Conservation (phyloP, 2,329 filamentous ascomycete species). For the Didymella pinodella region DNA sequence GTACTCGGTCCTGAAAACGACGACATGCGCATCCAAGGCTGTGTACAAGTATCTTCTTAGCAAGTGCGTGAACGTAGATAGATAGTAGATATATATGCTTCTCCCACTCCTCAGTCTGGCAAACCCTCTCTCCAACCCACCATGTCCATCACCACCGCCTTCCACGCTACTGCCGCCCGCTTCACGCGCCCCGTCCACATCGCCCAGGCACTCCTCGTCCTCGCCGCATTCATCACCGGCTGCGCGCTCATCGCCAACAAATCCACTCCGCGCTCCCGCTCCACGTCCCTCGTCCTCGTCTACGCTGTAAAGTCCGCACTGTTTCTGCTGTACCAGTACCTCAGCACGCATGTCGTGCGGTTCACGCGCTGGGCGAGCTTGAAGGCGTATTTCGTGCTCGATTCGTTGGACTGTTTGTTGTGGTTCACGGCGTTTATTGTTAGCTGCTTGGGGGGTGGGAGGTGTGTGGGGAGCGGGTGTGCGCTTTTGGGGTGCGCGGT, state of each 20-base stretch:
- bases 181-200: neutral
- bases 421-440: neutral
- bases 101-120: too few species aligned
- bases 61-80: neutral
- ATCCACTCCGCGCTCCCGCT: neutral
- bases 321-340: neutral
- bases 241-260: neutral
- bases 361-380: neutral
- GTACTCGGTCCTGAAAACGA: neutral
- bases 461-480: neutral
- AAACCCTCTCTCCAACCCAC: too few species aligned
- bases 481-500: slow-evolving; percentile 15
- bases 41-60: neutral
- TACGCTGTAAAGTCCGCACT: neutral
- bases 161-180: neutral
- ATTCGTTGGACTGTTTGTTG: neutral
- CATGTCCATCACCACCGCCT: neutral
- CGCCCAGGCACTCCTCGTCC: neutral
- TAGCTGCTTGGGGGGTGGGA: neutral
- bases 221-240: neutral
- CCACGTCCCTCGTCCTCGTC: neutral
- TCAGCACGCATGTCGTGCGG: neutral
- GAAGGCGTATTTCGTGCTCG: neutral
- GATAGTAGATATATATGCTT: neutral
- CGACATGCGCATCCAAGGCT: neutral